Percentiles rank a stretch among this genome's conserved stretches.
Evolutionary conservation across 2,329 filamentous ascomycete genomes (phyloP).

Genomic region (Venturia aucupariae): DNA sequence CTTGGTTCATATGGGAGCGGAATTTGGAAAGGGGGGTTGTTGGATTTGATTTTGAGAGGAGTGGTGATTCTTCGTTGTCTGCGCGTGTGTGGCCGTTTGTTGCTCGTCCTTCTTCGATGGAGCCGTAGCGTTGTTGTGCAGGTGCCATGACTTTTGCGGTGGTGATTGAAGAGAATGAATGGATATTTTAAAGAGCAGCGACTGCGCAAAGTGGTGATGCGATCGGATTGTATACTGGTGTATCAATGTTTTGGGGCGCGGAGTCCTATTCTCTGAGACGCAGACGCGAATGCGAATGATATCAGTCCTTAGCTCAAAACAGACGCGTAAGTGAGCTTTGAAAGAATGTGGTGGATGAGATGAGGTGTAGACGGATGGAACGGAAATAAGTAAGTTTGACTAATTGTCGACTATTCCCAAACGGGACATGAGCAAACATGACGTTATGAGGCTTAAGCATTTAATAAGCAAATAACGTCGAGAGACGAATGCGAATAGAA

Average conservation of each 20-base stretch:
- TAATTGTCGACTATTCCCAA: background rate
- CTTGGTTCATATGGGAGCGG: conserved; percentile 28
- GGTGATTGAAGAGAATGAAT: background rate
- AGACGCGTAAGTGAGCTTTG: background rate
- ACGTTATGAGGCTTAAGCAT: background rate
- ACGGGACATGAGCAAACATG: background rate
- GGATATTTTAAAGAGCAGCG: too few relatives aligned
- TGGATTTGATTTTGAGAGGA: conserved; percentile 21
- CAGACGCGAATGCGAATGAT: background rate
- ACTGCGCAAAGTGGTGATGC: background rate
- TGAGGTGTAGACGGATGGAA: background rate
- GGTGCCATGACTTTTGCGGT: background rate
- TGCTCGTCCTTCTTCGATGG: background rate
- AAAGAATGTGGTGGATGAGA: background rate
- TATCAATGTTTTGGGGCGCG: background rate
- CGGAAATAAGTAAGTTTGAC: background rate
- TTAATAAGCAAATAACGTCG: background rate
- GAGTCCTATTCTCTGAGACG: background rate
- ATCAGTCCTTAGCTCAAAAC: background rate
- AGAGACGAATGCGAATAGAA: background rate
- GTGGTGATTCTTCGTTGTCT: conserved; percentile 23
- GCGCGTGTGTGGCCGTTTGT: background rate
- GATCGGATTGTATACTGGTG: background rate
- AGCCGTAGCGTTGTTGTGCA: background rate
- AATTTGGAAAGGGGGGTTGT: conserved; percentile 16